Evolutionary conservation across 2,329 filamentous ascomycete genomes (phyloP).

Genomic region (Fusarium pseudoanthophilum): DNA sequence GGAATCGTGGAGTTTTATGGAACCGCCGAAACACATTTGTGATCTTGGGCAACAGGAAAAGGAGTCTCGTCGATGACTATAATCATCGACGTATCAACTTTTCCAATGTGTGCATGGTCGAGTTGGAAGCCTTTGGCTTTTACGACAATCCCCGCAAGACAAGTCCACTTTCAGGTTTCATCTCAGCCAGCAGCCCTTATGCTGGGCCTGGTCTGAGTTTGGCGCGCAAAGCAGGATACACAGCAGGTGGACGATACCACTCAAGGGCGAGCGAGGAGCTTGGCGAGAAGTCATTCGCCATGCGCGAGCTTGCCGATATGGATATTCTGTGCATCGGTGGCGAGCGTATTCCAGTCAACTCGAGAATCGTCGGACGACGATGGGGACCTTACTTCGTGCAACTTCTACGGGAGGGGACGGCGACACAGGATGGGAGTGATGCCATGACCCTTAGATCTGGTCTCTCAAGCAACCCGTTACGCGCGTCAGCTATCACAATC

Average conservation of each 20-base stretch:
- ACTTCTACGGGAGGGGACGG: slow-evolving; percentile 82
- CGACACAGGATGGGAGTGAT: slow-evolving; percentile 77
- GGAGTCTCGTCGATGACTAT: slow-evolving; percentile 96
- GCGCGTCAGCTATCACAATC: slow-evolving; percentile 87
- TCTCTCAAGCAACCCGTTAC: slow-evolving; percentile 65
- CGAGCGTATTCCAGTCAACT: slow-evolving; percentile 93
- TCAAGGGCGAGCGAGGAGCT: slow-evolving; percentile 85
- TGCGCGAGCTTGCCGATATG: slow-evolving; percentile 95
- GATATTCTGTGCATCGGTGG: slow-evolving; percentile 92
- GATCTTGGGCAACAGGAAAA: slow-evolving; percentile 91
- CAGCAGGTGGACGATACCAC: slow-evolving; percentile 79
- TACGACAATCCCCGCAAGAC: slow-evolving; percentile 92
- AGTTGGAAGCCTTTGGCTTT: slow-evolving; percentile 95
- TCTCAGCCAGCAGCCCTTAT: slow-evolving; percentile 81
- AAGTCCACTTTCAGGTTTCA: slow-evolving; percentile 82
- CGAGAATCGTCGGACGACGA: slow-evolving; percentile 83
- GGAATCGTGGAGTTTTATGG: slow-evolving; percentile 96
- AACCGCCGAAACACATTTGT: slow-evolving; percentile 94
- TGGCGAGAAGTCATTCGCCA: slow-evolving; percentile 79
- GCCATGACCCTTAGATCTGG: slow-evolving; percentile 78
- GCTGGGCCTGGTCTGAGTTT: slow-evolving; percentile 66
- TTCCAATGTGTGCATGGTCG: slow-evolving; percentile 94
- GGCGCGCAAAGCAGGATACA: slow-evolving; percentile 69
- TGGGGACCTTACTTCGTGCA: slow-evolving; percentile 98
- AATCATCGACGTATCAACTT: slow-evolving; percentile 99